Evolutionary conservation across 2,329 filamentous ascomycete species (phyloP).

Genomic region (Venturia carpophila): DNA sequence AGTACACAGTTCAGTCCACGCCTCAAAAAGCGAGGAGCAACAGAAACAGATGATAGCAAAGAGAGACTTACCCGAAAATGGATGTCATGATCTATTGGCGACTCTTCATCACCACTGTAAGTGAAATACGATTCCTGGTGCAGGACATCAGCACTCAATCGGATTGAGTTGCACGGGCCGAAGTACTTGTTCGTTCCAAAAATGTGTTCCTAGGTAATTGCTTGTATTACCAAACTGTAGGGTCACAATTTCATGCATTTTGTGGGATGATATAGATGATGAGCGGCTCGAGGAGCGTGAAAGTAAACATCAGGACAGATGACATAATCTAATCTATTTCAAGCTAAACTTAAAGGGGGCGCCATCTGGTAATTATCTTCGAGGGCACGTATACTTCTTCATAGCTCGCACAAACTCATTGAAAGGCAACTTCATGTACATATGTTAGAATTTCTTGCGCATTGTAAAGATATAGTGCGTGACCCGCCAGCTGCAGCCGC

Average conservation of each 20-base stretch:
- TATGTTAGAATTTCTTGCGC: neutral
- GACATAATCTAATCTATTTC: neutral
- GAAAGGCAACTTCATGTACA: neutral
- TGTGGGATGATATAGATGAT: neutral
- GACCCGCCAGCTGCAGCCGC: neutral
- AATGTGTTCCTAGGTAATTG: slow-evolving; percentile 91
- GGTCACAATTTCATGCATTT: slow-evolving; percentile 91
- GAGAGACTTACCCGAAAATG: slow-evolving; percentile 50
- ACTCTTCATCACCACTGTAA: slow-evolving; percentile 62
- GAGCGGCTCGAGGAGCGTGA: neutral
- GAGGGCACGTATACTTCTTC: neutral
- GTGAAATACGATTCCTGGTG: slow-evolving; percentile 92
- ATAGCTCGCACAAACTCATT: neutral
- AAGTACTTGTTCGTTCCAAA: slow-evolving; percentile 85
- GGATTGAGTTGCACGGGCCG: neutral
- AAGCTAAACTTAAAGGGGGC: neutral
- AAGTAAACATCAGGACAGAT: neutral
- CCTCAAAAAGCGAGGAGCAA: neutral
- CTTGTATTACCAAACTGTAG: slow-evolving; percentile 87
- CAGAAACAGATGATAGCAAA: neutral
- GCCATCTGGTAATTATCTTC: too few species aligned
- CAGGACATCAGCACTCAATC: slow-evolving; percentile 9
- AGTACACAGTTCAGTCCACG: neutral
- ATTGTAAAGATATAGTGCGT: neutral
- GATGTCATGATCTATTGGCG: slow-evolving; percentile 70